Base-by-base conservation (phyloP, 371 early-diverging fungal genomes). In the Entomophthora muscae region DNA sequence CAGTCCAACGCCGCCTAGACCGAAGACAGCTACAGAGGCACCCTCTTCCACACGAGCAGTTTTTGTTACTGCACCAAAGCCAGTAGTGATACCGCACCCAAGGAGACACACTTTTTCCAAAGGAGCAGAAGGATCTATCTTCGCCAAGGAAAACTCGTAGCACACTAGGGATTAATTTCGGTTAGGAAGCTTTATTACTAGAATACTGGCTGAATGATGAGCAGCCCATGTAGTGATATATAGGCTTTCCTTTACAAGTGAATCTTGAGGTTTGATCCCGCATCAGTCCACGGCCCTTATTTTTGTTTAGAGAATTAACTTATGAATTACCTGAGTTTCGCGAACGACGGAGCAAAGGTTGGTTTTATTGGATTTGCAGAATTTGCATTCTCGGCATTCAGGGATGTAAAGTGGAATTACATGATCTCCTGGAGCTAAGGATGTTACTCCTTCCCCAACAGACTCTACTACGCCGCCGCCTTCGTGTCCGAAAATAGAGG, bases 151-250 rank as follows among this genome's bases (percentile, higher is more conserved):
- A 63, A 95, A 89, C 70, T 93, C 95, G 59, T 82, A 76, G 30
- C 84, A 88, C 13, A 95, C 95, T 74, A 63, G 24, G 0, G 27
- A 53, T 2, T 17, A 23, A 61, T 21, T 28, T 64, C 27, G 22
- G n/a, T 33, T 13, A 62, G 32, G 27, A 33, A 5, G 42, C 17
- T 42, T 42, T 42, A 5, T 42, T 71, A 78, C 76, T 76, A 2
- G 94, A 91, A 81, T 96, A 96, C 75, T 96, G 91, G 66, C 85
- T 82, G 70, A 96, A 96, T 3, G 97, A 93, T 17, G 93, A 92
- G 62, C 88, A 88, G 21, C 97, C 97, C 97, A 96, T 95, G 74
- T 89, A 94, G 70, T 96, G 97, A 73, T 83, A 89, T 64, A 95
- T 83, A 13, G 76, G 72, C 68, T 90, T 72, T 23, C 95, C 95